Base-by-base conservation (phyloP, 2,329 filamentous ascomycete species). In the Penicillium sp. region DNA sequence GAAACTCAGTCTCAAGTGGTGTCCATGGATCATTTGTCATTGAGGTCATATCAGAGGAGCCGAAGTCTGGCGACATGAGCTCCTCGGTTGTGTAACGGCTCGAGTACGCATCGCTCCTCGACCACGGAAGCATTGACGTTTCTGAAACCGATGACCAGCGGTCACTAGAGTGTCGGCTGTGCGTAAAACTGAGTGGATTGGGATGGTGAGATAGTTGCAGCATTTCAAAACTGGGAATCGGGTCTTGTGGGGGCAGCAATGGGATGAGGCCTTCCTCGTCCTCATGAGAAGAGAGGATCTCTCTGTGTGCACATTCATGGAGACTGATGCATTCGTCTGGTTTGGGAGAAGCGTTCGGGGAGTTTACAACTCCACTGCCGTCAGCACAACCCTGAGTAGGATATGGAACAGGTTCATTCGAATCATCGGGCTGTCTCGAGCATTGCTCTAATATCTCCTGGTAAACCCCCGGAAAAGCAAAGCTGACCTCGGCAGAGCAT, bases 381-480 rank as follows among this genome's bases (percentile, higher is more conserved):
- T 10, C 27, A 22, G 22, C 22, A 11, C n/a, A 27, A 12, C 16
- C 2, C 25, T 8, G 12, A 12, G 2, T 19, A 12, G 9, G n/a
- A 3, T 11, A 13, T 9, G 33, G 6, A 16, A 7, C 22, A 11
- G 29, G n/a, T 4, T 22, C 33, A 18, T 10, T 38, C 5, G 13
- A 33, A 25, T 7, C 16, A 30, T 12, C 25, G 29, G 14, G 13
- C 29, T 46, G 43, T 28, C 41, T 46, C 3, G 22, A 19, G 53
- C 57, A 61, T 27, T 61, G 57, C 13, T 56, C 47, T 1, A 59
- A 27, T 12, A 57, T 30, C 14, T 52, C 57, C 11, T 52, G 55
- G 16, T 59, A 55, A 0, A 59, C 9, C 22, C 53, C 57, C 8
- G 58, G 58, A 19, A 60, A 61, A 10, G 56, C 57, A 39, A 61